These are phyloP conservation scores for Tetraselmis striata DNA, from an alignment of 139 green algal genomes.

Conservation along the genomic window DNA sequence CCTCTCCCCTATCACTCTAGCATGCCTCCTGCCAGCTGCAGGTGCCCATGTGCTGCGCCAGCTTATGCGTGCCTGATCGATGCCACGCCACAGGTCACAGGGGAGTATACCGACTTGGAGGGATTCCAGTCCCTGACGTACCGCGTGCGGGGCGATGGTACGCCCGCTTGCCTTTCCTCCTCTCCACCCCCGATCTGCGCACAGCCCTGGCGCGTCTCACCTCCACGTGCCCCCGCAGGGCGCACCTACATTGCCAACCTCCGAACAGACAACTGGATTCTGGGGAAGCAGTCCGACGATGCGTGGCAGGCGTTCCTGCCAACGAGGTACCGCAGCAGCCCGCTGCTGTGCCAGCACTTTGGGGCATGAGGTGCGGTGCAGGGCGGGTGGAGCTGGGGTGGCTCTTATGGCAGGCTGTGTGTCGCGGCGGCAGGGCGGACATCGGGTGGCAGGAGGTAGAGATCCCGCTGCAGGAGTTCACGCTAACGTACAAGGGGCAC, in stretches of 20 bases:
- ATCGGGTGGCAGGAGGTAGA: slow-evolving; percentile 41
- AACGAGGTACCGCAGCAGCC: slow-evolving; percentile 18
- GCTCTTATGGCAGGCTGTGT: neutral
- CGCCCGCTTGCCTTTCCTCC: neutral
- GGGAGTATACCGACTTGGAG: slow-evolving; percentile 32
- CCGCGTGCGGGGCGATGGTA: slow-evolving; percentile 39
- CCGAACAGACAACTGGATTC: slow-evolving; percentile 50
- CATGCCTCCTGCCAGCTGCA: no score
- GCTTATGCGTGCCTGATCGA: neutral
- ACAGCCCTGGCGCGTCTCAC: neutral
- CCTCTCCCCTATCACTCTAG: no score
- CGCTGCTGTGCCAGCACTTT: neutral
- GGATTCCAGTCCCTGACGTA: slow-evolving; percentile 37
- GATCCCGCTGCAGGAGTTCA: slow-evolving; percentile 39
- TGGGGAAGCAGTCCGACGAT: slow-evolving; percentile 34
- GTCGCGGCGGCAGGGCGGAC: slow-evolving; percentile 18
- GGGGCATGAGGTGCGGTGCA: no score
- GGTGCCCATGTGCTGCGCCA: no score
- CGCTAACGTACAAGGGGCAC: slow-evolving; percentile 43
- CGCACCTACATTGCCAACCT: slow-evolving; percentile 51
- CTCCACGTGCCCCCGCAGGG: neutral
- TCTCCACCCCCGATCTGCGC: neutral
- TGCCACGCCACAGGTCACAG: slow-evolving; percentile 5
- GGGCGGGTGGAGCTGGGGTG: no score
- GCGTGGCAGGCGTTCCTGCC: slow-evolving; percentile 58